phyloP scores from a whole-genome alignment of 108 stramenopile genomes.

The Skeletonema tropicum region DNA sequence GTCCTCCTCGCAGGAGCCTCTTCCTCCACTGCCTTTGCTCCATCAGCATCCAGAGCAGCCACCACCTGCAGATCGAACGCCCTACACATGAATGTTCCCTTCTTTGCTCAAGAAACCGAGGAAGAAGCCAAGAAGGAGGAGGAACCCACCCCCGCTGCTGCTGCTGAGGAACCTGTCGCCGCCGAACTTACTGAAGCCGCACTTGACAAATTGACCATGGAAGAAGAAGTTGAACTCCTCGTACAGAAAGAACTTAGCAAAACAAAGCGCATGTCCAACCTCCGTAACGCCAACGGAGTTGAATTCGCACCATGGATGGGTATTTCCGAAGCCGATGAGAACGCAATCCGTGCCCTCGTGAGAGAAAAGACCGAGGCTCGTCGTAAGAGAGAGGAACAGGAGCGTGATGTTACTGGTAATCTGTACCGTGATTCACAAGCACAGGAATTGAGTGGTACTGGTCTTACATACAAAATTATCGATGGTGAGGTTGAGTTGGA shows the following conservation, averaged over 20 bases:
- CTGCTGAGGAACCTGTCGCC: neutral
- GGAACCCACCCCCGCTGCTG: neutral
- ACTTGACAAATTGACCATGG: slow-evolving; percentile 44
- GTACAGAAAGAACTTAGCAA: slow-evolving; percentile 67
- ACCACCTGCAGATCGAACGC: slow-evolving; percentile 7
- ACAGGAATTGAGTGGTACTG: slow-evolving; percentile 85
- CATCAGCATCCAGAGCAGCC: slow-evolving; percentile 19
- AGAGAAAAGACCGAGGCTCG: slow-evolving; percentile 77
- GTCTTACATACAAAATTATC: slow-evolving; percentile 72
- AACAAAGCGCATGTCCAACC: slow-evolving; percentile 70
- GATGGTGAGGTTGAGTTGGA: slow-evolving; percentile 80
- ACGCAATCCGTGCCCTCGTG: slow-evolving; percentile 66
- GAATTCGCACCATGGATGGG: slow-evolving; percentile 94
- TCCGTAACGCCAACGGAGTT: slow-evolving; percentile 72
- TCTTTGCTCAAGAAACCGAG: slow-evolving; percentile 38
- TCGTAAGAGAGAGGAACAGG: slow-evolving; percentile 68
- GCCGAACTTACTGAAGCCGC: neutral
- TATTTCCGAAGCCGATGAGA: slow-evolving; percentile 73
- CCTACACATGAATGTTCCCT: slow-evolving; percentile 41
- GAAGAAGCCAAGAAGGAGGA: neutral
- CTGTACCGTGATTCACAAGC: slow-evolving; percentile 76
- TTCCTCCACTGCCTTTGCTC: slow-evolving; percentile 38
- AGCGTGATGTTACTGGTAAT: slow-evolving; percentile 63
- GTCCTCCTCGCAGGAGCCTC: slow-evolving; percentile 35
- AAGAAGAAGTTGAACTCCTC: slow-evolving; percentile 78